These are phyloP conservation scores for Verbascum thapsus DNA, from an alignment of 257 asterid genomes.

Conservation along the genomic window DNA sequence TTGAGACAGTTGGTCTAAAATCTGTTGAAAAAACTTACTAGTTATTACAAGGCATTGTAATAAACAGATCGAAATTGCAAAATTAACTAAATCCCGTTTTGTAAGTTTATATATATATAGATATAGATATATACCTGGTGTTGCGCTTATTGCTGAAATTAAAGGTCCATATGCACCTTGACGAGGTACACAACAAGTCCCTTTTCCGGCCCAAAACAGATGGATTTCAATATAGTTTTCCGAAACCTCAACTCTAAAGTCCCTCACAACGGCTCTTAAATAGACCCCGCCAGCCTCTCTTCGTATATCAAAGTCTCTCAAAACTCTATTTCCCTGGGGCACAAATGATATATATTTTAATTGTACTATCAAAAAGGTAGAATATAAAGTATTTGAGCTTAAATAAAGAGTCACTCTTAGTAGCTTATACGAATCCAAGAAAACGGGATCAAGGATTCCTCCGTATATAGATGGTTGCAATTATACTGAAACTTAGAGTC, in stretches of 20 bases:
- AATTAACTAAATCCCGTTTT: neutral
- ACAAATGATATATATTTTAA: too few relatives aligned
- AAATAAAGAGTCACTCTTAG: neutral
- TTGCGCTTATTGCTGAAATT: conserved; percentile 53
- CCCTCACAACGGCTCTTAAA: conserved; percentile 34
- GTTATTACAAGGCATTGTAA: too few relatives aligned
- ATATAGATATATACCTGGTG: conserved; percentile 54
- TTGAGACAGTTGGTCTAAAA: conserved; percentile 42
- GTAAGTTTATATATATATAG: neutral
- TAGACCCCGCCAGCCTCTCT: neutral
- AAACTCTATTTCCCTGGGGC: too few relatives aligned
- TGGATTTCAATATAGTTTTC: conserved; percentile 56
- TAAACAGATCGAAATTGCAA: neutral
- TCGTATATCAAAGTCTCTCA: too few relatives aligned
- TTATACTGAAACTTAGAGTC: too few relatives aligned
- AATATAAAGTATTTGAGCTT: neutral
- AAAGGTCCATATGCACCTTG: conserved; percentile 57
- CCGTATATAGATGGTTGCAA: too few relatives aligned
- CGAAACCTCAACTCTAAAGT: conserved; percentile 38
- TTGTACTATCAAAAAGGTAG: neutral
- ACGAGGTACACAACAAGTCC: conserved; percentile 54
- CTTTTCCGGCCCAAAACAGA: conserved; percentile 64
- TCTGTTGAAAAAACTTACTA: conserved; percentile 33
- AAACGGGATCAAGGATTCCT: too few relatives aligned
- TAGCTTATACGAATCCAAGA: too few relatives aligned